Conservation (phyloP, 2,329 filamentous ascomycete species). For the Trichoderma sp. region DNA sequence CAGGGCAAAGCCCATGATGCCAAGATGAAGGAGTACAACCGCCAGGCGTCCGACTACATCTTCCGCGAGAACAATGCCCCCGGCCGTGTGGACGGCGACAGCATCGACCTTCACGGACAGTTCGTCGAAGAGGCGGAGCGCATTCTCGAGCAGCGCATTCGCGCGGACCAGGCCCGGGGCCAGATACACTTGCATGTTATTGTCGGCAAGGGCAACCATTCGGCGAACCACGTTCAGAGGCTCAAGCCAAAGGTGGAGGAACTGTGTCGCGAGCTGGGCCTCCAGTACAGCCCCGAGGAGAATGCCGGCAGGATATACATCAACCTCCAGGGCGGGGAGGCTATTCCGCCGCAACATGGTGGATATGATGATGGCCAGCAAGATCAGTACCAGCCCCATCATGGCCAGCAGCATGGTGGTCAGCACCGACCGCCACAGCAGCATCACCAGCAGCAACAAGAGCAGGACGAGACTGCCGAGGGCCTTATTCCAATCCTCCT, state of each 20-base stretch:
- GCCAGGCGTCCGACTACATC: conserved; percentile 87
- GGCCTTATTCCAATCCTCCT: conserved; percentile 59
- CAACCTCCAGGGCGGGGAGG: conserved; percentile 72
- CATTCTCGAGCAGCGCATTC: conserved; percentile 82
- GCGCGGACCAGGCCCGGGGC: conserved; percentile 67
- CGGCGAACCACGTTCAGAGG: conserved; percentile 76
- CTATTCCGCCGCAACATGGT: conserved; percentile 45
- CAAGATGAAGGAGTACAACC: conserved; percentile 85
- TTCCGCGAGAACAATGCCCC: conserved; percentile 90
- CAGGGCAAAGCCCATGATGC: conserved; percentile 81
- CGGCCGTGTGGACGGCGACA: conserved; percentile 71
- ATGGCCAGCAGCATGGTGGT: conserved; percentile 32
- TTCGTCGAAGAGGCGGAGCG: conserved; percentile 93
- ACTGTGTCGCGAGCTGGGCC: conserved; percentile 75
- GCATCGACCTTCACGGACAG: conserved; percentile 91
- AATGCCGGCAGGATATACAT: conserved; percentile 89
- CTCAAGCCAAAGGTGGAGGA: conserved; percentile 93
- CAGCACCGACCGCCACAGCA: conserved; percentile 29
- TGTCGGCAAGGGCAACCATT: conserved; percentile 93
- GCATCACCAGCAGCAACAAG: conserved; percentile 25
- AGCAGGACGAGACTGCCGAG: conserved; percentile 55
- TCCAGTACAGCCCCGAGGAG: conserved; percentile 80
- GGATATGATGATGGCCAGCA: conserved; percentile 33
- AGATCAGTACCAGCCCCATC: conserved; percentile 33
- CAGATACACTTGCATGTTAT: conserved; percentile 89